Conservation (phyloP, 495 filamentous ascomycete species). For the Pyrenula aspistea region DNA sequence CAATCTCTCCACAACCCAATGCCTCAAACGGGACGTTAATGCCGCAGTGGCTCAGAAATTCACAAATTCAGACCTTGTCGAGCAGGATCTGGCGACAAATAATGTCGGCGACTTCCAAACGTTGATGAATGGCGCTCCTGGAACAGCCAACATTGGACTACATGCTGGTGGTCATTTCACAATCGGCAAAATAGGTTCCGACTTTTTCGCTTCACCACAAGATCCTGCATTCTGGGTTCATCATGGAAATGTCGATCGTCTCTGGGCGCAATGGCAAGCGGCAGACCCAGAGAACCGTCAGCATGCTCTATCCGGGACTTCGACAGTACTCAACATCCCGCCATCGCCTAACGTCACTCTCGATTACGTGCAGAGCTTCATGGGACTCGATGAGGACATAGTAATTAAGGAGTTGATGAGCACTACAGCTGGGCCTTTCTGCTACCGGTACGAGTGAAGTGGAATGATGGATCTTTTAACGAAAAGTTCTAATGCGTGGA, state of each 20-base stretch:
- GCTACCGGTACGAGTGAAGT: constrained; percentile 37
- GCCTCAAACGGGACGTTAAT: constrained; percentile 54
- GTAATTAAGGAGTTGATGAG: constrained; percentile 34
- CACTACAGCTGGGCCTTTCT: constrained; percentile 40
- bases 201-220: constrained; percentile 47
- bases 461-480: too few relatives aligned
- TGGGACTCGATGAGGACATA: constrained; percentile 27
- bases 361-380: constrained; percentile 14
- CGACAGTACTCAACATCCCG: constrained; percentile 43
- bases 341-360: constrained; percentile 34
- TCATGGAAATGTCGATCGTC: constrained; percentile 56
- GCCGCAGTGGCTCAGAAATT: constrained; percentile 27
- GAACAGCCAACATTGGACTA: constrained; percentile 36
- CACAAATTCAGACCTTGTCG: constrained; percentile 35
- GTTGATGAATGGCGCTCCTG: constrained; percentile 37
- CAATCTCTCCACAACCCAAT: constrained; percentile 10
- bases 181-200: constrained; percentile 47
- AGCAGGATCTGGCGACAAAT: constrained; percentile 28
- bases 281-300: constrained; percentile 32
- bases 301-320: constrained; percentile 37
- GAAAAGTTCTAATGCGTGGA: too few relatives aligned
- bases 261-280: constrained; percentile 63
- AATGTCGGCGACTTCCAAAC: constrained; percentile 40
- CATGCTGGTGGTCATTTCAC: constrained; percentile 54
- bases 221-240: constrained; percentile 61